Conservation (phyloP, 495 filamentous ascomycete species). For the Annulohypoxylon bovei region DNA sequence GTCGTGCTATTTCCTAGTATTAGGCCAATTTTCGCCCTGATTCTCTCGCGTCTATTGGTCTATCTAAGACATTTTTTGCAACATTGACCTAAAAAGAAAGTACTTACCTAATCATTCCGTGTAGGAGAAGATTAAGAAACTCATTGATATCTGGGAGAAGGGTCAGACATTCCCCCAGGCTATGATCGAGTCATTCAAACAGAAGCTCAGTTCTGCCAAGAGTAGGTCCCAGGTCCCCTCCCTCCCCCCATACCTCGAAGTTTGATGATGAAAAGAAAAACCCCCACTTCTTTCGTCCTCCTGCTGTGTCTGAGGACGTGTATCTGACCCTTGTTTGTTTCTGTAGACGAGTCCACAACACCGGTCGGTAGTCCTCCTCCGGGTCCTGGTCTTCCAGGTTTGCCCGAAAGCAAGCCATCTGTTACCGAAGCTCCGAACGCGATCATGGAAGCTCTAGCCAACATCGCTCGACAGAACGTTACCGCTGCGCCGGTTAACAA, state of each 20-base stretch:
- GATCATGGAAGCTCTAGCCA: conserved; percentile 84
- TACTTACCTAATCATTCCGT: conserved; percentile 54
- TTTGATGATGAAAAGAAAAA: conserved; percentile 20
- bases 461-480: conserved; percentile 83
- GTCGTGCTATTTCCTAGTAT: conserved; percentile 31
- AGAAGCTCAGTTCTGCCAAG: conserved; percentile 74
- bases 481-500: conserved; percentile 67
- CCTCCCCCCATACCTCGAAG: not conserved
- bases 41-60: conserved; percentile 4
- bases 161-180: conserved; percentile 86
- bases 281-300: conserved; percentile 16
- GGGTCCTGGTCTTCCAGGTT: conserved; percentile 53
- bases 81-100: conserved; percentile 41
- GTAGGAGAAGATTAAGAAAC: conserved; percentile 96
- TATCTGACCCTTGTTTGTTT: conserved; percentile 51
- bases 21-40: conserved; percentile 8
- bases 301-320: conserved; percentile 23
- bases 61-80: conserved; percentile 24
- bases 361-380: conserved; percentile 81
- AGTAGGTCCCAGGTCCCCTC: conserved; percentile 66
- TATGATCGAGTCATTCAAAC: conserved; percentile 86
- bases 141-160: conserved; percentile 98
- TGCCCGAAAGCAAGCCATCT: conserved; percentile 41
- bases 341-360: conserved; percentile 77
- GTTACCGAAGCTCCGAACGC: conserved; percentile 60